Base-by-base conservation (phyloP, 306 rosid genomes). In the Carpinus viminea region DNA sequence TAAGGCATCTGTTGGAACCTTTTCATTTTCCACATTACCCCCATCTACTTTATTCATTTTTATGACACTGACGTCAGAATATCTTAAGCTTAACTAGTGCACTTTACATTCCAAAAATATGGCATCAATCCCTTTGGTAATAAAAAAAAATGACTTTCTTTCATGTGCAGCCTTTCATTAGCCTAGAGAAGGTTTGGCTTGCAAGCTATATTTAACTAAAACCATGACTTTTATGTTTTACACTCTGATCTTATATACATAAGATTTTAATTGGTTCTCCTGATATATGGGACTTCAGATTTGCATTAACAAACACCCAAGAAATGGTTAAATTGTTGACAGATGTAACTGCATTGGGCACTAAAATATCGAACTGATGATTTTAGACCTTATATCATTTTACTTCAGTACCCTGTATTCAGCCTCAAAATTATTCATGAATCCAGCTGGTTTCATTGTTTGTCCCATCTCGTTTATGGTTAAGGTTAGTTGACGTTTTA, bases 1-100 rank as follows among this genome's bases (percentile, higher is more conserved):
- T 92, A 94, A 82, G 97, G 76, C 87, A 74, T 79, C 78, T 70
- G 21, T 80, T 77, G 55, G 43, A 81, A 78, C 52, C 74, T 83
- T 17, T 9, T 61, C 54, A 56, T 78, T 51, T 73, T 59, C 43
- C 78, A 54, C 61, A n/a, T 77, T 57, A 18, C 21, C 71, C 71
- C 62, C 71, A 20, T 31, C 24, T 31, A 20, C n/a, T 70, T 20
- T 11, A 16, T 57, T 69, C 60, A 31, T 65, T 55, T 52, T 36
- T 80, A 41, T 53, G 8, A 62, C 24, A n/a, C 72, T 15, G 43
- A 15, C 57, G 61, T 76, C 38, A 54, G 82, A 46, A 36, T 47
- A 8, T 57, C 50, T 28, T 77, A 74, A 73, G 70, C 70, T 78
- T 83, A 68, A 17, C 26, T 21, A 69, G 24, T 47, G 46, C 70